A percentile compares a stretch with the other conserved stretches of the same genome.
These are phyloP conservation scores for Mycocentrospora acerina DNA, from an alignment of 2,329 filamentous ascomycete species.

Conservation along the genomic window DNA sequence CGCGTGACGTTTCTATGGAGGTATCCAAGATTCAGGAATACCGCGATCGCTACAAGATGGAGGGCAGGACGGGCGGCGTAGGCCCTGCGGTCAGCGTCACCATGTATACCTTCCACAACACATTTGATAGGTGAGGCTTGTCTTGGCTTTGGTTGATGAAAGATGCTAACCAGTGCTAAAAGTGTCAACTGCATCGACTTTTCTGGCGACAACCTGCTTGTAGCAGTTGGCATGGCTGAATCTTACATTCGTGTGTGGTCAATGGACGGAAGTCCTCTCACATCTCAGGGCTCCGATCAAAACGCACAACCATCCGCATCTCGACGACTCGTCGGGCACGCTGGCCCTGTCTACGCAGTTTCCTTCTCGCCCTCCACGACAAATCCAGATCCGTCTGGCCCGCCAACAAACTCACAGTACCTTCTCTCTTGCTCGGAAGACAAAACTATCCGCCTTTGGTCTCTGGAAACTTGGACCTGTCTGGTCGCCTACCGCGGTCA, in stretches of 20 bases:
- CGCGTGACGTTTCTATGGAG: constrained; percentile 88
- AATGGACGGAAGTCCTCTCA: constrained; percentile 79
- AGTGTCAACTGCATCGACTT: constrained; percentile 94
- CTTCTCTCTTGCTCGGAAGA: constrained; percentile 87
- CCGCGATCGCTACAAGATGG: constrained; percentile 86
- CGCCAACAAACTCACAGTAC: constrained; percentile 67
- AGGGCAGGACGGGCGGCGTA: constrained; percentile 78
- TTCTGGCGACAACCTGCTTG: constrained; percentile 83
- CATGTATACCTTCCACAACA: constrained; percentile 99
- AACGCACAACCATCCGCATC: constrained; percentile 64
- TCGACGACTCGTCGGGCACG: constrained; percentile 80
- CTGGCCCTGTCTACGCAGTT: constrained; percentile 83
- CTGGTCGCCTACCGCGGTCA: constrained; percentile 94
- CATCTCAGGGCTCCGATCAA: constrained; percentile 60
- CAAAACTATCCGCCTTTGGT: constrained; percentile 88
- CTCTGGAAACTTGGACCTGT: constrained; percentile 86
- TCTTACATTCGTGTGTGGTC: constrained; percentile 97
- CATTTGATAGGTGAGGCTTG: constrained; percentile 73
- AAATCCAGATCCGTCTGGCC: constrained; percentile 49
- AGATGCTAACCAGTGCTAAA: constrained; percentile 19
- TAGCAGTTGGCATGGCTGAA: constrained; percentile 86
- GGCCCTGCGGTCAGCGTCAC: constrained; percentile 83
- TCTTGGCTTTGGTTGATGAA: background rate
- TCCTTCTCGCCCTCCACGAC: constrained; percentile 77
- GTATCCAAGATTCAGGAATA: constrained; percentile 93